These are phyloP conservation scores for Corylus americana DNA, from an alignment of 306 rosid species.

Conservation along the genomic window DNA sequence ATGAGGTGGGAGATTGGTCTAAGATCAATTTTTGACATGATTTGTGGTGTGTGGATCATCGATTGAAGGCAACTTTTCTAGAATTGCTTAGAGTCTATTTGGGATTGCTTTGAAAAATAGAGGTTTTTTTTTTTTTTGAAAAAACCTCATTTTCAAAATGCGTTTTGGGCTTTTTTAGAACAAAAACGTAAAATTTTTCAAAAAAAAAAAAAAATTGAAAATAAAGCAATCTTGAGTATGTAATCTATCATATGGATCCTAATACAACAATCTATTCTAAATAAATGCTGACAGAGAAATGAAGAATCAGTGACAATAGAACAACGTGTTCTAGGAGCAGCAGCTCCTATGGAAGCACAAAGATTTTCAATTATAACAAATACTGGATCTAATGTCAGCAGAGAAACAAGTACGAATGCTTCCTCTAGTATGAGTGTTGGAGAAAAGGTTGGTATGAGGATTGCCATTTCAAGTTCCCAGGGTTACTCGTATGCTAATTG, in stretches of 20 bases:
- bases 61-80: no score
- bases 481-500: constrained; percentile 22
- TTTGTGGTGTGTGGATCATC: no score
- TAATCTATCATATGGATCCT: constrained; percentile 9
- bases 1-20: no score
- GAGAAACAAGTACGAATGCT: constrained; percentile 22
- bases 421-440: constrained; percentile 19
- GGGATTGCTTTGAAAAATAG: no score
- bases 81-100: no score
- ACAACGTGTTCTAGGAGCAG: constrained; percentile 62
- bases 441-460: constrained; percentile 43
- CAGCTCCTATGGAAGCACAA: constrained; percentile 52
- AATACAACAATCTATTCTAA: constrained; percentile 18
- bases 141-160: no score
- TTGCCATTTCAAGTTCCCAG: constrained; percentile 26
- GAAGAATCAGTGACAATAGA: constrained; percentile 54
- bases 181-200: no score
- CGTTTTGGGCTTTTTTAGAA: no score
- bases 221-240: not conserved
- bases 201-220: not conserved
- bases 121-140: no score
- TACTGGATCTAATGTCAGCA: constrained; percentile 29
- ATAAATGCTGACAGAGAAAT: constrained; percentile 41
- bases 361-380: constrained; percentile 57
- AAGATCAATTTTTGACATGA: no score